These are phyloP conservation scores for Boletellus sp. DNA, from an alignment of 768 basidiomycete species.

Conservation along the genomic window DNA sequence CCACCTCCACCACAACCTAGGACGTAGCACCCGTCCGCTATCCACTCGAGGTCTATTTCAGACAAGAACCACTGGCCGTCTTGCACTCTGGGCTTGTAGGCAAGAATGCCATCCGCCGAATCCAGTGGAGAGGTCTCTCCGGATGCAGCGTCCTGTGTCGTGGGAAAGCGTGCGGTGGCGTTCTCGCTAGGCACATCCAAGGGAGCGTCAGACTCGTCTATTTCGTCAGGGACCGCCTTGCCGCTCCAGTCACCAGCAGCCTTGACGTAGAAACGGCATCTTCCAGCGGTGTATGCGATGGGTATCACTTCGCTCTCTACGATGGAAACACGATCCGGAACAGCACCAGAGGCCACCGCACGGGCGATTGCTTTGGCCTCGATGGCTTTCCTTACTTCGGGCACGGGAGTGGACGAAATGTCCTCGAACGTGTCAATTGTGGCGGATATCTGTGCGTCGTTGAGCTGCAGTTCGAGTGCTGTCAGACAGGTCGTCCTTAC, in stretches of 20 bases:
- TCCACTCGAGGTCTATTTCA: slow-evolving; percentile 52
- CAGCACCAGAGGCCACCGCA: slow-evolving; percentile 46
- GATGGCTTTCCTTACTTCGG: slow-evolving; percentile 33
- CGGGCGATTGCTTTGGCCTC: slow-evolving; percentile 38
- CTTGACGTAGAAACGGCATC: slow-evolving; percentile 49
- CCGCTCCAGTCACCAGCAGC: slow-evolving; percentile 53
- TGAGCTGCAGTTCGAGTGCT: slow-evolving; percentile 1
- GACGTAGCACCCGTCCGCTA: slow-evolving; percentile 60
- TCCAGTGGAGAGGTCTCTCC: slow-evolving; percentile 14
- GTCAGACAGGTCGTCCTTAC: slow-evolving; percentile 11
- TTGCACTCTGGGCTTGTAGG: slow-evolving; percentile 39
- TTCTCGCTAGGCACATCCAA: slow-evolving; percentile 4
- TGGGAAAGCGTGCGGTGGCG: neutral
- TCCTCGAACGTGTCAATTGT: slow-evolving; percentile 45
- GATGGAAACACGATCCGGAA: slow-evolving; percentile 41
- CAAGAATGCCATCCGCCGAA: slow-evolving; percentile 26
- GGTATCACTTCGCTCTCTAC: slow-evolving; percentile 57
- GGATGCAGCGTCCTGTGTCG: slow-evolving; percentile 3
- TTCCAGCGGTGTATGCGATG: slow-evolving; percentile 31
- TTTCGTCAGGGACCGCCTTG: slow-evolving; percentile 18
- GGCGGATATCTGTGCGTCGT: slow-evolving; percentile 36
- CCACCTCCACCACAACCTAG: slow-evolving; percentile 66
- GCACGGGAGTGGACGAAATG: slow-evolving; percentile 31
- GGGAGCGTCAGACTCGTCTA: slow-evolving; percentile 11
- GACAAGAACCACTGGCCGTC: slow-evolving; percentile 42